A percentile compares a stretch with the other conserved stretches of the same genome.
These are phyloP conservation scores for Eucalyptus polybractea DNA, from an alignment of 345 rosid species.

Conservation along the genomic window DNA sequence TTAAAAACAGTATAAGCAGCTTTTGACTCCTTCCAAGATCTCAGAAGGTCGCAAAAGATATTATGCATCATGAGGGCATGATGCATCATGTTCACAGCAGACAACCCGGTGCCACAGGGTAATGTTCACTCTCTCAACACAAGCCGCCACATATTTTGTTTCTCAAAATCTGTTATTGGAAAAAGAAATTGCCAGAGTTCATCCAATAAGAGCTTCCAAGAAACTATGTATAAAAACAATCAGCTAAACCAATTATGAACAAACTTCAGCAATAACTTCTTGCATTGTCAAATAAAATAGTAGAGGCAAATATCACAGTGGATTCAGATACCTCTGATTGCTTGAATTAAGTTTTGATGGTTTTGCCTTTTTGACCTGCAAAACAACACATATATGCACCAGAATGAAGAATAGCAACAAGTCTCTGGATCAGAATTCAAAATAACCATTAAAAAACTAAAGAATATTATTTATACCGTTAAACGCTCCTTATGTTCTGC, in stretches of 20 bases:
- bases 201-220: background rate
- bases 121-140: background rate
- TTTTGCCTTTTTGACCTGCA: constrained; percentile 60
- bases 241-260: background rate
- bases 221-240: background rate
- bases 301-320: background rate
- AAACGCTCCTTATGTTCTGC: constrained; percentile 51
- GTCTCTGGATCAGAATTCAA: background rate
- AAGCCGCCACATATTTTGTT: background rate
- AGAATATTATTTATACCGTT: constrained; percentile 23
- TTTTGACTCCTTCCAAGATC: background rate
- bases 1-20: background rate
- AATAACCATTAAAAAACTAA: background rate
- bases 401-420: background rate
- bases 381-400: background rate
- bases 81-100: background rate
- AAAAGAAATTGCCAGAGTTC: background rate
- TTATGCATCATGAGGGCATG: background rate
- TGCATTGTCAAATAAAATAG: background rate
- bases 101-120: background rate
- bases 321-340: constrained; percentile 34
- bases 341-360: constrained; percentile 3
- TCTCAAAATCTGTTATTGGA: background rate
- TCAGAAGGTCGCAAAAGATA: background rate
- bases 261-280: background rate